Evolutionary conservation across 345 rosid species (phyloP).

Genomic region (Raphanus raphanistrum): DNA sequence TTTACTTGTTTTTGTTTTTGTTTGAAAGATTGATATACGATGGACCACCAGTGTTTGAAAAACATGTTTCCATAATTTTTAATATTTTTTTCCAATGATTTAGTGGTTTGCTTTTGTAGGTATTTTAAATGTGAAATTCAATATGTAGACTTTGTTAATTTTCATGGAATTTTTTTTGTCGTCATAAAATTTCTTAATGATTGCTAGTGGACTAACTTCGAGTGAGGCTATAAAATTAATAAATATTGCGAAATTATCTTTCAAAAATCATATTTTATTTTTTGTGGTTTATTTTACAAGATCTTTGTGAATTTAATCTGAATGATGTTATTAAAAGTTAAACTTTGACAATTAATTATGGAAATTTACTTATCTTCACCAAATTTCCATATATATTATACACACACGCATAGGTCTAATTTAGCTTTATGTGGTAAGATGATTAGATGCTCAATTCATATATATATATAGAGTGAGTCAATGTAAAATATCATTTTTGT

Average conservation of each 20-base stretch:
- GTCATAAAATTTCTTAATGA: neutral
- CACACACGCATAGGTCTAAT: neutral
- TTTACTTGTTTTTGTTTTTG: neutral
- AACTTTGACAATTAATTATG: neutral
- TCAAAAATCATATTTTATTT: neutral
- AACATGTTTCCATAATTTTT: neutral
- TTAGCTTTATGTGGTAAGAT: neutral
- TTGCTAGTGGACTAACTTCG: conserved; percentile 5
- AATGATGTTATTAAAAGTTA: neutral
- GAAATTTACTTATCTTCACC: conserved; percentile 5
- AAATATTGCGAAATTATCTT: neutral
- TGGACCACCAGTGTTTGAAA: neutral
- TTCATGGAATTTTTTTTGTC: neutral
- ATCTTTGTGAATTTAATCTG: neutral
- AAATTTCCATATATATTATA: neutral
- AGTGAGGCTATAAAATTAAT: neutral
- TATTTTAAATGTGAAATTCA: neutral
- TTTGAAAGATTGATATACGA: neutral
- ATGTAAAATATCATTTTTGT: neutral
- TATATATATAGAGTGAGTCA: neutral
- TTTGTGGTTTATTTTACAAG: neutral
- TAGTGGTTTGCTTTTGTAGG: neutral
- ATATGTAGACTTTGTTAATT: neutral
- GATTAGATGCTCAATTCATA: conserved; percentile 1
- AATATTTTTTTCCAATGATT: neutral